Evolutionary conservation across 2,329 filamentous ascomycete species (phyloP).

Genomic region (Trichoderma gracile): DNA sequence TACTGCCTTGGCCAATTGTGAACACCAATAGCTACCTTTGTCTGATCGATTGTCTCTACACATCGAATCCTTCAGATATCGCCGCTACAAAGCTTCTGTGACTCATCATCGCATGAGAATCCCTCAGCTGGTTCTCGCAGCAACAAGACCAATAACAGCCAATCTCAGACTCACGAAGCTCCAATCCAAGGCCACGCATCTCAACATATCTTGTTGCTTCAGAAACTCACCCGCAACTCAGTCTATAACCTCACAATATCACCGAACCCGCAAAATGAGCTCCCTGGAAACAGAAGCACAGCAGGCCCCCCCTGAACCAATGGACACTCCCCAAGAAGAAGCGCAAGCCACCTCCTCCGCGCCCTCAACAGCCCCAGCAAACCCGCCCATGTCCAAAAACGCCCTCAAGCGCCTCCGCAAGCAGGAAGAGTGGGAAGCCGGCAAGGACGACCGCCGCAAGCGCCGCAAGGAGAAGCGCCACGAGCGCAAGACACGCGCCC

Average conservation of each 20-base stretch:
- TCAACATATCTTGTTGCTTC: too few relatives aligned
- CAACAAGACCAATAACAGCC: background rate
- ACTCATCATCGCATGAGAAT: background rate
- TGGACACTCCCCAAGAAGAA: background rate
- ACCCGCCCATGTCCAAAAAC: conserved; percentile 70
- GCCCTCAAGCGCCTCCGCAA: conserved; percentile 77
- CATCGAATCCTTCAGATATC: background rate
- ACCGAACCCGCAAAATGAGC: background rate
- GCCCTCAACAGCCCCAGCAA: conserved; percentile 7
- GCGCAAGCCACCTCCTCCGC: background rate
- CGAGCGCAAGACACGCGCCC: conserved; percentile 49
- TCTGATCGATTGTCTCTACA: too few relatives aligned
- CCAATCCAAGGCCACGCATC: background rate
- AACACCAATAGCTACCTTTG: too few relatives aligned
- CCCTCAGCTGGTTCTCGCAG: too few relatives aligned
- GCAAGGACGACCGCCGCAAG: conserved; percentile 58
- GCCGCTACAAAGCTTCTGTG: background rate
- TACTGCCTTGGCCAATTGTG: background rate
- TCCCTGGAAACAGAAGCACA: background rate
- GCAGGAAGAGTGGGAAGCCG: conserved; percentile 73
- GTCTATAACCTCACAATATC: background rate
- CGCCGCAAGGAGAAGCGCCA: conserved; percentile 58
- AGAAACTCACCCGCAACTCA: background rate
- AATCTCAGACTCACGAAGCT: background rate
- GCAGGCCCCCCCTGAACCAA: background rate